Percentiles rank a stretch among this genome's conserved stretches.
Evolutionary conservation across 495 filamentous ascomycete genomes (phyloP).

Genomic region (Penicillium salamii): DNA sequence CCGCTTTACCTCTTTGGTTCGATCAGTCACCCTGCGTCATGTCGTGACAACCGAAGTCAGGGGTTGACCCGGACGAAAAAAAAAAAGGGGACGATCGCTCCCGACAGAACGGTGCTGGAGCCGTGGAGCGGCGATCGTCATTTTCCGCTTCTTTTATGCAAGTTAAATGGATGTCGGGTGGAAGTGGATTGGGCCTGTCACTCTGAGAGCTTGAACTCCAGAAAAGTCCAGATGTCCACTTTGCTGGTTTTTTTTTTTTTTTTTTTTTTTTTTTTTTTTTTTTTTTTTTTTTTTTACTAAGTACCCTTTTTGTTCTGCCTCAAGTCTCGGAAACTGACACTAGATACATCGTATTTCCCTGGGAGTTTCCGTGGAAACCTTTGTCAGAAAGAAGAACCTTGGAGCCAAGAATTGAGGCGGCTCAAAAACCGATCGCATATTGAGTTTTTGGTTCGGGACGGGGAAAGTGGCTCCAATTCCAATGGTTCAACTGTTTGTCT

Average conservation of each 20-base stretch:
- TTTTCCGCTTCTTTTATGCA: constrained; percentile 9
- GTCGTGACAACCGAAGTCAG: constrained; percentile 10
- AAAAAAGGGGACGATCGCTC: constrained; percentile 23
- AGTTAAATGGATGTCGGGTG: constrained; percentile 3
- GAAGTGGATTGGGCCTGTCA: constrained; percentile 10
- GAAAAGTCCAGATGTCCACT: constrained; percentile 1
- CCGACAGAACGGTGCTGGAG: constrained; percentile 22
- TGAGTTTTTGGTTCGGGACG: constrained; percentile 2
- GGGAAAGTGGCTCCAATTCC: constrained; percentile 2
- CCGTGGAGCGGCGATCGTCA: constrained; percentile 23
- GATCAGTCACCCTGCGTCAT: constrained; percentile 13
- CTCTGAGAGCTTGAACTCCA: background rate
- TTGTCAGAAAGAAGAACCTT: background rate
- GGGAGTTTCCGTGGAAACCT: background rate
- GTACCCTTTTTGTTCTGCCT: too few species aligned
- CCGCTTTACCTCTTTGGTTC: constrained; percentile 12
- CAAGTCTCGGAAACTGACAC: background rate
- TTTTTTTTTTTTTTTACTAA: background rate
- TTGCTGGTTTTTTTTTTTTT: too few species aligned
- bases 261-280: background rate
- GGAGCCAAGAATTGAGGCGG: constrained; percentile 4
- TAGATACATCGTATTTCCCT: background rate
- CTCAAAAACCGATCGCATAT: constrained; percentile 3
- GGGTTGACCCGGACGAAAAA: constrained; percentile 19
- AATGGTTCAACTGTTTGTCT: background rate